Evolutionary conservation across 139 green algal genomes (phyloP).

Genomic region (Penium margaritaceum): DNA sequence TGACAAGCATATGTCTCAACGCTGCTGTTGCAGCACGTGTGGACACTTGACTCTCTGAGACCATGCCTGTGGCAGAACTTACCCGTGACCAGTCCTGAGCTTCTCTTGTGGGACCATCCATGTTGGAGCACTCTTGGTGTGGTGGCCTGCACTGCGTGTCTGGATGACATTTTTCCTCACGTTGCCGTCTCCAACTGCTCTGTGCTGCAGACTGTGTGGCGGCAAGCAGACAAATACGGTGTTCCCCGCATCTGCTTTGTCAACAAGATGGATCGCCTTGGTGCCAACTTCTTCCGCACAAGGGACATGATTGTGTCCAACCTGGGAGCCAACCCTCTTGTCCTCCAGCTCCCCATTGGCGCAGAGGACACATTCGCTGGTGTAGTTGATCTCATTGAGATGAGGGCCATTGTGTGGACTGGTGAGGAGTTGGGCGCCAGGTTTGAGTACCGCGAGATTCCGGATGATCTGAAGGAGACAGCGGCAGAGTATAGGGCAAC

Average conservation of each 20-base stretch:
- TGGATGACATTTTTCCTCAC: too few species aligned
- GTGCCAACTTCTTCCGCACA: slow-evolving; percentile 85
- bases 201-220: slow-evolving; percentile 79
- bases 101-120: too few species aligned
- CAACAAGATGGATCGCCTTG: slow-evolving; percentile 99
- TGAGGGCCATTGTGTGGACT: slow-evolving; percentile 89
- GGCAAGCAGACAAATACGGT: slow-evolving; percentile 96
- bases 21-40: too few species aligned
- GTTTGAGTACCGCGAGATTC: slow-evolving; percentile 67
- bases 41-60: too few species aligned
- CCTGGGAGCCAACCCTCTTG: slow-evolving; percentile 76
- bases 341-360: slow-evolving; percentile 82
- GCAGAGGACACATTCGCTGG: slow-evolving; percentile 84
- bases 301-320: slow-evolving; percentile 73
- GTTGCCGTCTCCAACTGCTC: too few species aligned
- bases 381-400: slow-evolving; percentile 91
- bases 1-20: too few species aligned
- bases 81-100: too few species aligned
- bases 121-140: too few species aligned
- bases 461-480: slow-evolving; percentile 73
- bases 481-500: slow-evolving; percentile 77
- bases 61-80: too few species aligned
- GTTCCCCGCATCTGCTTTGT: slow-evolving; percentile 95
- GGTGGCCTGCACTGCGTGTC: too few species aligned
- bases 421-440: slow-evolving; percentile 87